Conservation (phyloP, 257 asterid genomes). For the Capsicum pubescens region DNA sequence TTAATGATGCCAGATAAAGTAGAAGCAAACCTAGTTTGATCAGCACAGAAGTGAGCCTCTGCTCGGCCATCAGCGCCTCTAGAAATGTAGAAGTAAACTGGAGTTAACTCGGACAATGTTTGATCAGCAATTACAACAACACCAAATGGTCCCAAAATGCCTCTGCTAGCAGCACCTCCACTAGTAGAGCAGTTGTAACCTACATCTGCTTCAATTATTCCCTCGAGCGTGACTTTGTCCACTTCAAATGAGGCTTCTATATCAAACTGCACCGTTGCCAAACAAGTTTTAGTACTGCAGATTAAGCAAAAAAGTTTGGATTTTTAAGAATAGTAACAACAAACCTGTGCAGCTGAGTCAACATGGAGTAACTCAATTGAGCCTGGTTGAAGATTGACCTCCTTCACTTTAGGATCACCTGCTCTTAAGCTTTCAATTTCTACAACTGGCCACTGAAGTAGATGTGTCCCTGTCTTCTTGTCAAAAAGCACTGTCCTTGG, state of each 20-base stretch:
- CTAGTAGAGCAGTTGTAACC: conserved; percentile 60
- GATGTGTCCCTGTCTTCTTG: conserved; percentile 55
- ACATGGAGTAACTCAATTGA: conserved; percentile 62
- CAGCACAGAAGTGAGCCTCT: conserved; percentile 70
- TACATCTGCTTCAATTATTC: conserved; percentile 36
- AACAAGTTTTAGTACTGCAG: background rate
- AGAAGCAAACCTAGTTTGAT: conserved; percentile 64
- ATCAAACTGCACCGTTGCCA: conserved; percentile 57
- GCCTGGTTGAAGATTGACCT: conserved; percentile 68
- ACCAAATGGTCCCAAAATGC: conserved; percentile 82
- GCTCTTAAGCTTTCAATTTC: conserved; percentile 80
- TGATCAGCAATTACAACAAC: conserved; percentile 67
- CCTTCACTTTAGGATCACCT: conserved; percentile 45
- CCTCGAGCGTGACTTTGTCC: conserved; percentile 41
- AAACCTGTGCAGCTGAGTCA: conserved; percentile 67
- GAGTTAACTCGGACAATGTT: conserved; percentile 60
- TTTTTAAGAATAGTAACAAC: background rate
- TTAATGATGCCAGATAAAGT: background rate
- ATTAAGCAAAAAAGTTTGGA: background rate
- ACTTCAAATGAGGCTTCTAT: conserved; percentile 65
- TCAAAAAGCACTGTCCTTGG: conserved; percentile 80
- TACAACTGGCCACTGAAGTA: conserved; percentile 86
- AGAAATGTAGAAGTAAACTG: conserved; percentile 71
- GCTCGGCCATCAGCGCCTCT: conserved; percentile 52
- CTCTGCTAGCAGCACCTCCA: conserved; percentile 76